Percentiles rank a stretch among this genome's conserved stretches.
Conservation (phyloP, 192 early-diverging fungal species). For the Gonapodya sp. region DNA sequence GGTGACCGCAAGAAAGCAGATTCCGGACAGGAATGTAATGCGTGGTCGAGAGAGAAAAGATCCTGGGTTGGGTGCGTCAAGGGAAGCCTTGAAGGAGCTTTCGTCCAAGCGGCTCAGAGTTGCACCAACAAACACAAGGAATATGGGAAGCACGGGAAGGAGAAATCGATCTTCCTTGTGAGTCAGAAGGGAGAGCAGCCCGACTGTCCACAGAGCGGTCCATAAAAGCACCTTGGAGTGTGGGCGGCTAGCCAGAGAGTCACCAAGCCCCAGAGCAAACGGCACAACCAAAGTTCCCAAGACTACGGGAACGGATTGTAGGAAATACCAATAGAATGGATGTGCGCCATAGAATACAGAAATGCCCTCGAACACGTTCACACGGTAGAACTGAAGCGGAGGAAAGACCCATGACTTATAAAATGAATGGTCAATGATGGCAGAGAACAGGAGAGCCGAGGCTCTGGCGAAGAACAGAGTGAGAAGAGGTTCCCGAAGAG, state of each 20-base stretch:
- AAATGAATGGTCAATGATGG: slow-evolving; percentile 55
- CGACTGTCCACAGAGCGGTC: slow-evolving; percentile 36
- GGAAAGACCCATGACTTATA: slow-evolving; percentile 63
- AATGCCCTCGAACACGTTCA: slow-evolving; percentile 73
- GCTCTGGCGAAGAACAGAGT: slow-evolving; percentile 24
- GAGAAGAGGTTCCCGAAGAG: too few species aligned
- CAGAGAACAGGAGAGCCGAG: slow-evolving; percentile 34
- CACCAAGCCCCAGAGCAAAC: slow-evolving; percentile 40
- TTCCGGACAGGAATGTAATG: slow-evolving; percentile 7
- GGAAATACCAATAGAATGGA: slow-evolving; percentile 84
- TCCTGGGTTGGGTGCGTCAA: neutral
- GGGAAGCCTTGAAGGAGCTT: neutral
- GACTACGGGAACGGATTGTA: slow-evolving; percentile 68
- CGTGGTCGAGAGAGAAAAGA: neutral
- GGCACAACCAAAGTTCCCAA: slow-evolving; percentile 62
- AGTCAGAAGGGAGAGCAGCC: slow-evolving; percentile 61
- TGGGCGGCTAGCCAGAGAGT: slow-evolving; percentile 17
- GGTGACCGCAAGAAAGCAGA: slow-evolving; percentile 45
- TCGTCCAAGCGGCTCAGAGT: neutral
- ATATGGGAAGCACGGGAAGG: slow-evolving; percentile 70
- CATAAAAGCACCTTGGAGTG: slow-evolving; percentile 15
- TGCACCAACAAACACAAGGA: slow-evolving; percentile 30
- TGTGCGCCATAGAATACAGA: slow-evolving; percentile 87
- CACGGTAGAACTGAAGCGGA: slow-evolving; percentile 66
- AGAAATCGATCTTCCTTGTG: slow-evolving; percentile 97